Percentiles rank a stretch among this genome's conserved stretches.
Conservation (phyloP, 352 stramenopile genomes). For the Phytophthora tubulina region DNA sequence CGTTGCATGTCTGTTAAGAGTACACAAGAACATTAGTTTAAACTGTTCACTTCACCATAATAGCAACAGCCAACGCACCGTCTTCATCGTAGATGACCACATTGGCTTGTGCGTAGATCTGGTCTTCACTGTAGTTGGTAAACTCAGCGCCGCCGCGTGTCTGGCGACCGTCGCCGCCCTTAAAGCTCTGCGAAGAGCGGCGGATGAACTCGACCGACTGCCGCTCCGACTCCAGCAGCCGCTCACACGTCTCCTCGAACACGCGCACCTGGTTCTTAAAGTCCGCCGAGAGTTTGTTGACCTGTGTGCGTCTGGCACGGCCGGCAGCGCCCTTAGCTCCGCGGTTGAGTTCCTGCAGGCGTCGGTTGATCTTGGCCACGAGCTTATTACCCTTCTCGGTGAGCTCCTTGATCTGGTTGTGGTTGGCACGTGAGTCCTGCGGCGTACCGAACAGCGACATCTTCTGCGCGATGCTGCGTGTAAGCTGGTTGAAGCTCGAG, state of each 20-base stretch:
- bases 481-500: conserved; percentile 88
- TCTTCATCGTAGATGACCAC: conserved; percentile 89
- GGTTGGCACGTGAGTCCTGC: conserved; percentile 86
- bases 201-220: conserved; percentile 85
- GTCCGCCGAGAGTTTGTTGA: conserved; percentile 85
- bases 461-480: conserved; percentile 86
- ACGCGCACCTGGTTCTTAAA: conserved; percentile 84
- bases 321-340: conserved; percentile 48
- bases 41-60: background rate
- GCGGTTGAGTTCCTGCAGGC: conserved; percentile 82
- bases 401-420: conserved; percentile 83
- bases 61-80: conserved; percentile 45
- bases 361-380: conserved; percentile 79
- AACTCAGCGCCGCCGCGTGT: conserved; percentile 51
- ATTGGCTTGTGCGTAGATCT: conserved; percentile 90
- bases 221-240: conserved; percentile 74
- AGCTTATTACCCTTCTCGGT: conserved; percentile 88
- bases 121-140: conserved; percentile 88
- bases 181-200: conserved; percentile 80
- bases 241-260: conserved; percentile 82
- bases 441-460: conserved; percentile 88
- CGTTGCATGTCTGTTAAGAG: conserved; percentile 66
- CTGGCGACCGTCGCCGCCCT: conserved; percentile 43
- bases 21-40: conserved; percentile 16
- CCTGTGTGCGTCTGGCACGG: conserved; percentile 72